Evolutionary conservation across 371 early-diverging fungal genomes (phyloP), one percentile per base, ranked within the genome.

Genomic region (Funneliformis caledonium): DNA sequence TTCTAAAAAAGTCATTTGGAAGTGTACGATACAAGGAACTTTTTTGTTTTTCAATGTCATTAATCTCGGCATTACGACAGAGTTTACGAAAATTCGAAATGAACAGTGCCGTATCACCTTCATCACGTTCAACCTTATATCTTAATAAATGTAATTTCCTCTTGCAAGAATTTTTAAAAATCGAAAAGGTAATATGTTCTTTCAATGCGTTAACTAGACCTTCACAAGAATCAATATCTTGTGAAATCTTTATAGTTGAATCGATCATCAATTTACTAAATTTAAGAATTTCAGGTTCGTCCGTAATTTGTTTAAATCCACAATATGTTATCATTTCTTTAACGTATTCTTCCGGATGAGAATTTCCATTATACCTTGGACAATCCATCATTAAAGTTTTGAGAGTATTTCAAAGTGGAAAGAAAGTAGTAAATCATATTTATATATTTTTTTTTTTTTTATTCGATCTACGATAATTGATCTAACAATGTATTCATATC

Each of bases 1-100:
- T 56, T 56, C 56, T 56, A 56, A 56, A 56, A 56, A 56, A 56
- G 19, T 56, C 56, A 56, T 56, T 56, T 56, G 56, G 56, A 56
- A 56, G 56, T 19, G 56, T 56, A 11, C 19, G 7, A 56, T 56
- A 56, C 19, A 56, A 56, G 19, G 5, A 1, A 56, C 7, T 0
- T 56, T 56, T 56, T n/a, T n/a, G 19, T 56, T 7, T 19, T 16
- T 56, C 56, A 7, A 56, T 19, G 7, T 56, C 56, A 56, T 19
- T n/a, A 56, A 56, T 56, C 19, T 56, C 56, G 19, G 56, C 56
- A 19, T 56, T 5, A 56, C 56, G 56, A 56, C 56, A 56, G 19
- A 56, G 56, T 56, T 16, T 19, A 56, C 56, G 56, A 56, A 56
- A 56, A 5, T 56, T 56, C 16, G 56, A 16, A 56, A 52, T 52